phyloP scores from a whole-genome alignment of 139 green algal species.

The Edaphochlamys debaryana region DNA sequence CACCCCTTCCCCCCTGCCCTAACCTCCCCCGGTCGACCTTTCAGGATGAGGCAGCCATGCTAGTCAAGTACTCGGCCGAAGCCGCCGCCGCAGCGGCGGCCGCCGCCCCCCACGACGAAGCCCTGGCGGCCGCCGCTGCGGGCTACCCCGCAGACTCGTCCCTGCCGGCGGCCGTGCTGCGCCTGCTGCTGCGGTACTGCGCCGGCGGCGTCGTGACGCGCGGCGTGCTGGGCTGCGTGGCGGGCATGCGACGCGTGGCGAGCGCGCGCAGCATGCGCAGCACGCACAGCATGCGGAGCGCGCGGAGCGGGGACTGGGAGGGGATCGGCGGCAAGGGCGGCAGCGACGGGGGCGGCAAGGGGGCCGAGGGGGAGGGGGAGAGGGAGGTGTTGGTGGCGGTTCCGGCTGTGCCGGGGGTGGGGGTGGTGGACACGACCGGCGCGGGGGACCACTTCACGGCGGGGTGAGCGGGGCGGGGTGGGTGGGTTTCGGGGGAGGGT shows the following conservation, averaged over 20 bases:
- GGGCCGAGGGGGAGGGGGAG: background rate
- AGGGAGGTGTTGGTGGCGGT: slow-evolving; percentile 26
- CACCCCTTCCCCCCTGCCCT: no score
- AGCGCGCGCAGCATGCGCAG: no score
- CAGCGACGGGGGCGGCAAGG: background rate
- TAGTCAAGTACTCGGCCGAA: background rate
- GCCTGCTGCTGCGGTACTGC: slow-evolving; percentile 52
- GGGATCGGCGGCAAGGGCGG: no score
- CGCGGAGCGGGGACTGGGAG: no score
- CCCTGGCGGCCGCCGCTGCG: background rate
- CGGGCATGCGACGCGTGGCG: background rate
- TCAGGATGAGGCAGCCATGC: slow-evolving; percentile 39
- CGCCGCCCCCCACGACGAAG: no score
- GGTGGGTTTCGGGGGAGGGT: background rate
- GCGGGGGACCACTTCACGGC: slow-evolving; percentile 76
- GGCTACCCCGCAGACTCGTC: background rate
- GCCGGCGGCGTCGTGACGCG: slow-evolving; percentile 64
- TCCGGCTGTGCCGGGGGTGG: slow-evolving; percentile 60
- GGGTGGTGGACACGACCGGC: slow-evolving; percentile 72
- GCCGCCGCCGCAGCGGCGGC: background rate
- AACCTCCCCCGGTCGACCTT: no score
- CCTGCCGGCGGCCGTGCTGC: slow-evolving; percentile 32
- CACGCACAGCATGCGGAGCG: no score
- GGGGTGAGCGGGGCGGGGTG: slow-evolving; percentile 33
- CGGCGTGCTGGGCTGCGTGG: slow-evolving; percentile 25